Base-by-base conservation (phyloP, 176 grass and related monocot species). In the Bothriochloa decipiens region DNA sequence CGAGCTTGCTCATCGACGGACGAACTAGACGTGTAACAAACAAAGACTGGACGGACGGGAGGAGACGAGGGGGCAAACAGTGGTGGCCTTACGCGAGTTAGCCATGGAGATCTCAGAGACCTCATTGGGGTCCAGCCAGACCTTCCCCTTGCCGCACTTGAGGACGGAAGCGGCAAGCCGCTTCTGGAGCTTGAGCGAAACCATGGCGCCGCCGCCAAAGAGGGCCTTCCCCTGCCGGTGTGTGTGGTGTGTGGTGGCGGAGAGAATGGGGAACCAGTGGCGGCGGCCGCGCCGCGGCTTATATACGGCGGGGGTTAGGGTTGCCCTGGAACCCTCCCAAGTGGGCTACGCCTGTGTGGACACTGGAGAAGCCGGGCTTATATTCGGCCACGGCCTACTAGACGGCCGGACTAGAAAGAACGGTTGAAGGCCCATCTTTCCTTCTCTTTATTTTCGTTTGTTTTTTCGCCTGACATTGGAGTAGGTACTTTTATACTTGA, bases 101-200 rank as follows among this genome's bases (percentile, higher is more conserved):
- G 74, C 74, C 74, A 76, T 76, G 29, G 74, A 76, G 74, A 76
- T 76, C 49, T 57, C 50, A 3, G 29, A 57, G 49, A 76, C 50
- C 32, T 76, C 49, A 9, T 76, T 76, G 5, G 49, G 74, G 32
- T 76, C 74, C 0, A 76, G 6, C 74, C 74, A 76, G 1, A 76
- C 49, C 11, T 76, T 76, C 0, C 84, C 84, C 36, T 90, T 90
- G 4, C 84, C 84, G 26, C 84, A 87, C 75, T 90, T 87, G 46
- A 90, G 84, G 0, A 87, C 84, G 45, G 80, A 80, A 1, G 84
- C 40, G 22, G 89, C 64, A 16, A 90, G 89, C 5, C 89, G 72
- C 89, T 90, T 90, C 80, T 87, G 89, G 4, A 87, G 89, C 29
- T 87, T 90, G 0, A 90, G 65, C 12, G 89, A 87, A 25, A 90